Conservation (phyloP, 495 filamentous ascomycete genomes). For the Cryomyces antarcticus region DNA sequence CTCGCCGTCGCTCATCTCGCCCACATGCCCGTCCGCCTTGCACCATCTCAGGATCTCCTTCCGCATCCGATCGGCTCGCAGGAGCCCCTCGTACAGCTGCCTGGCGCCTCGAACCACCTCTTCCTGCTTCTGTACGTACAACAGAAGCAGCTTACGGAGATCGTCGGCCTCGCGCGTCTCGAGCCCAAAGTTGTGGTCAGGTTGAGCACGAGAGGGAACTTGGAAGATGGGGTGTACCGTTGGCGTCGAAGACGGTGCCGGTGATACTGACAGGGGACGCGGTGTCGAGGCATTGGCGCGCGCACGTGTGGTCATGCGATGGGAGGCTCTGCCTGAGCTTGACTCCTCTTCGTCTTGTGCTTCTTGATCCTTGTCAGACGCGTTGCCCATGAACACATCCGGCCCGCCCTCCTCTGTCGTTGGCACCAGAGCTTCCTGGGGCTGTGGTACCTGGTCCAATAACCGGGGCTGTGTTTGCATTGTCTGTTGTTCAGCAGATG, state of each 20-base stretch:
- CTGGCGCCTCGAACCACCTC: conserved; percentile 71
- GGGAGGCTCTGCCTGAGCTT: conserved; percentile 16
- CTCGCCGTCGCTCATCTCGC: conserved; percentile 16
- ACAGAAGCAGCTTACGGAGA: conserved; percentile 58
- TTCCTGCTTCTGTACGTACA: conserved; percentile 89
- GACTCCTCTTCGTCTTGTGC: too few species aligned
- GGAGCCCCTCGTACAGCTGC: conserved; percentile 51
- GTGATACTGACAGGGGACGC: conserved; percentile 13
- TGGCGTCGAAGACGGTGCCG: conserved; percentile 10
- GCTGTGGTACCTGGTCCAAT: too few species aligned
- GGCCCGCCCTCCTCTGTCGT: too few species aligned
- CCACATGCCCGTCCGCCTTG: conserved; percentile 72
- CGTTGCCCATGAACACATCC: too few species aligned
- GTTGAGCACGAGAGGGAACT: conserved; percentile 43
- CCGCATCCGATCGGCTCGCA: conserved; percentile 58
- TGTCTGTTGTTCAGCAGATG: too few species aligned
- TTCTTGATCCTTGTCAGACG: too few species aligned
- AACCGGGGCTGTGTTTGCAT: too few species aligned
- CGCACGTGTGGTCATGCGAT: conserved; percentile 50
- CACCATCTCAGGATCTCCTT: conserved; percentile 64
- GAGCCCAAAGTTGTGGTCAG: conserved; percentile 62
- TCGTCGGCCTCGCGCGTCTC: conserved; percentile 72
- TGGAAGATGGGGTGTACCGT: conserved; percentile 68
- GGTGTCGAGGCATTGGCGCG: conserved; percentile 31
- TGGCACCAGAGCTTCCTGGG: too few species aligned